phyloP scores from a whole-genome alignment of 257 asterid genomes.

The Oldenlandia corymbosa region DNA sequence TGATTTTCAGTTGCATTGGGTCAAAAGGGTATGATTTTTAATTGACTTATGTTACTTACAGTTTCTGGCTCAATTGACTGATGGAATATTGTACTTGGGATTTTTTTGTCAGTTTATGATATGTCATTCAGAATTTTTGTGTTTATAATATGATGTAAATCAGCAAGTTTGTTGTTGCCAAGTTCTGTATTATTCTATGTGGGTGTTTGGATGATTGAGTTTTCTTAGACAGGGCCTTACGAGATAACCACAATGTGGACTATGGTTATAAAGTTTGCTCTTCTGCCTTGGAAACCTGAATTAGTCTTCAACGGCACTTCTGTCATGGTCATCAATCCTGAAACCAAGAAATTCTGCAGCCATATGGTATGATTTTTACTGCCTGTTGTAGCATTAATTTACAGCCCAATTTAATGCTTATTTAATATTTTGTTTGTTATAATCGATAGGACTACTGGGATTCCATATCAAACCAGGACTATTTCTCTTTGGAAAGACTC shows the following conservation, averaged over 20 bases:
- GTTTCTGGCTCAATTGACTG: not conserved
- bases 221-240: constrained; percentile 77
- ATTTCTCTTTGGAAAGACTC: constrained; percentile 72
- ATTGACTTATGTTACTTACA: not conserved
- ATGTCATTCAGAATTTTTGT: too few species aligned
- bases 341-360: constrained; percentile 74
- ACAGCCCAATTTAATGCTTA: constrained; percentile 7
- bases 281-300: constrained; percentile 86
- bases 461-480: constrained; percentile 68
- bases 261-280: constrained; percentile 69
- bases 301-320: constrained; percentile 89
- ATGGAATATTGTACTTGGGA: too few species aligned
- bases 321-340: constrained; percentile 78
- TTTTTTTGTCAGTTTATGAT: not conserved
- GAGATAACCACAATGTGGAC: constrained; percentile 94
- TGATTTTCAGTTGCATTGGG: constrained; percentile 66
- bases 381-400: constrained; percentile 3
- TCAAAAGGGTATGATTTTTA: constrained; percentile 46
- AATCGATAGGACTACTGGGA: constrained; percentile 81
- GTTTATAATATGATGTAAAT: not conserved
- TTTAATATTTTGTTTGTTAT: not conserved
- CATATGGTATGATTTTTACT: constrained; percentile 52
- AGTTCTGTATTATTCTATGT: not conserved
- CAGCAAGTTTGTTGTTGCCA: not conserved
- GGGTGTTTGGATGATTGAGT: constrained; percentile 28